These are phyloP conservation scores for Nannizzia gypsea DNA, from an alignment of 2,329 filamentous ascomycete species.

Conservation along the genomic window DNA sequence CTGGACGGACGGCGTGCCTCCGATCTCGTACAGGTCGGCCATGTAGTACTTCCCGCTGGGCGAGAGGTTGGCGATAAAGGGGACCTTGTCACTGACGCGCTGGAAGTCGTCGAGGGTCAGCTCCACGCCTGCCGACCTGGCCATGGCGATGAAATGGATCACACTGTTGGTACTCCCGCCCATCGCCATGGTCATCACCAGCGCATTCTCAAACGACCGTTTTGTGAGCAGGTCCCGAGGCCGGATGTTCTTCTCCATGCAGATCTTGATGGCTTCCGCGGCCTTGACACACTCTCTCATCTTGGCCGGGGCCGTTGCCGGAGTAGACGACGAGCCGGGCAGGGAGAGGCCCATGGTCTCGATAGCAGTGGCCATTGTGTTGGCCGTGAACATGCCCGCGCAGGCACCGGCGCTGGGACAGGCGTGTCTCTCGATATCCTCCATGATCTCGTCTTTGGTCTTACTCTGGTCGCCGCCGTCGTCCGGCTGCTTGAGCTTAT, in stretches of 20 bases:
- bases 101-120: slow-evolving; percentile 75
- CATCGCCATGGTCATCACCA: slow-evolving; percentile 84
- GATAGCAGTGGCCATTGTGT: slow-evolving; percentile 84
- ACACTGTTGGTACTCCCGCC: slow-evolving; percentile 84
- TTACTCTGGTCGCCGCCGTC: slow-evolving; percentile 52
- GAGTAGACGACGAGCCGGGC: slow-evolving; percentile 73
- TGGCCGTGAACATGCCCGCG: slow-evolving; percentile 89
- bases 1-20: slow-evolving; percentile 73
- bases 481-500: slow-evolving; percentile 58
- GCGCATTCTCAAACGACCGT: slow-evolving; percentile 71
- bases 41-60: slow-evolving; percentile 77
- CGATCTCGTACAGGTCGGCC: slow-evolving; percentile 76
- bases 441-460: slow-evolving; percentile 64
- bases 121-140: slow-evolving; percentile 65
- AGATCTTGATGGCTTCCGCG: slow-evolving; percentile 63
- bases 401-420: slow-evolving; percentile 72
- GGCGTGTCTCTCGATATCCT: slow-evolving; percentile 67
- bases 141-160: slow-evolving; percentile 82
- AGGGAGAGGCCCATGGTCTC: slow-evolving; percentile 78
- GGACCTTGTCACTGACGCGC: slow-evolving; percentile 67
- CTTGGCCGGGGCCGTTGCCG: slow-evolving; percentile 70
- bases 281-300: slow-evolving; percentile 74
- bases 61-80: slow-evolving; percentile 74
- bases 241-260: slow-evolving; percentile 71
- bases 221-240: slow-evolving; percentile 71